Evolutionary conservation across 192 early-diverging fungal species (phyloP), one percentile per base, ranked within the genome.

Genomic region (Backusella macrospora): DNA sequence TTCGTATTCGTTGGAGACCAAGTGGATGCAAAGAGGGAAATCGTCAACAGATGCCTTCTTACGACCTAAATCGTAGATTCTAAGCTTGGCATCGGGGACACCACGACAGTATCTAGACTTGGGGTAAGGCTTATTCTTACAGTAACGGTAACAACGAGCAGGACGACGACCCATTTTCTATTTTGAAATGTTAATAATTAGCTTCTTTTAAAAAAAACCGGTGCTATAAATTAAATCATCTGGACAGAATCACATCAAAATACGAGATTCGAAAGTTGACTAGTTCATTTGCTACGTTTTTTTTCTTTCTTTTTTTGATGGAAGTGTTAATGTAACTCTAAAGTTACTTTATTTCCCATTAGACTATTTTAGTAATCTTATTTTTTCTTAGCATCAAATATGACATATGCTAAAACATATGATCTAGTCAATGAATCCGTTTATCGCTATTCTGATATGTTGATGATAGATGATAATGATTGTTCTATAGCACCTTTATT

Each of bases 71-170:
- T 98, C 97, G 86, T 92, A 98, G 84, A 98, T 97, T 76, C 96
- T 86, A 80, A 99, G 94, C 92, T 99, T 99, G 74, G 96, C 88
- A 89, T 99, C 97, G 55, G 97, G 97, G 78, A 99, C 96, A 96
- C 96, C 98, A 92, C 95, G 96, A 88, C 90, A 95, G 93, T 94
- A 98, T 71, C 94, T 92, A 73, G 93, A 96, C 90, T 97, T 99
- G 77, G 98, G 98, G 87, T 98, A 98, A 77, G 95, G 96, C 92
- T 98, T 99, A 95, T 98, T 98, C 90, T 98, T 99, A 87, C 95
- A 96, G 90, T 99, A 99, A 81, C 96, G 90, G 88, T 97, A 99
- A 88, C 96, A 98, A 73, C 95, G 92, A 88, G 96, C 95, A 82
- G 96, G 96, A 95, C 96, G 96, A 78, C 96, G 96, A 95, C 95